phyloP scores from a whole-genome alignment of 371 early-diverging fungal species.

The Mortierella sp. region DNA sequence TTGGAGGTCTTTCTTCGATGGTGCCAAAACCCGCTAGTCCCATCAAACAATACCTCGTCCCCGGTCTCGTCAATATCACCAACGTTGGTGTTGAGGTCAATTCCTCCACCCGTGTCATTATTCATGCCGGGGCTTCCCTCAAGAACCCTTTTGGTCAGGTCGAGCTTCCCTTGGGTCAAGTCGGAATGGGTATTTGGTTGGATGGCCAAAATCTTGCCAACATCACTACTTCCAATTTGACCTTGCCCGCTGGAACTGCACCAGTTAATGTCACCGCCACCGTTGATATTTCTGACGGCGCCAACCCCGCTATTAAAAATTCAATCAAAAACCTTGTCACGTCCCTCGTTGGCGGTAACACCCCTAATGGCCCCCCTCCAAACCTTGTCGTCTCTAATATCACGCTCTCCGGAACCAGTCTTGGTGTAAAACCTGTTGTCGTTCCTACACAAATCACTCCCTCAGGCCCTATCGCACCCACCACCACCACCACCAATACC shows the following conservation, averaged over 20 bases:
- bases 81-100: slow-evolving; percentile 19
- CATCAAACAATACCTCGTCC: slow-evolving; percentile 41
- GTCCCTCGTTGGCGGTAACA: slow-evolving; percentile 30
- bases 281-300: slow-evolving; percentile 36
- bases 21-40: slow-evolving; percentile 43
- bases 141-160: slow-evolving; percentile 35
- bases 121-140: slow-evolving; percentile 27
- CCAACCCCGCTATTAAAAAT: slow-evolving; percentile 24
- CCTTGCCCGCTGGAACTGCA: slow-evolving; percentile 24
- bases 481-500: slow-evolving; percentile 5
- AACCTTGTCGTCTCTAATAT: slow-evolving; percentile 28
- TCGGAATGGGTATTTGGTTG: slow-evolving; percentile 27
- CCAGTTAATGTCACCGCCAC: slow-evolving; percentile 41
- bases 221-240: slow-evolving; percentile 33
- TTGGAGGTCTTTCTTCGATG: slow-evolving; percentile 33
- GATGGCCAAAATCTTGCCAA: slow-evolving; percentile 40
- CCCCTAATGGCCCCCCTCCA: slow-evolving; percentile 35
- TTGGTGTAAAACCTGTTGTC: slow-evolving; percentile 29
- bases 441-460: slow-evolving; percentile 35
- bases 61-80: slow-evolving; percentile 48
- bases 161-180: slow-evolving; percentile 21
- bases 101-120: slow-evolving; percentile 29
- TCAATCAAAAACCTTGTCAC: slow-evolving; percentile 43
- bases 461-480: slow-evolving; percentile 19
- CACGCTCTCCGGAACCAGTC: slow-evolving; percentile 13